phyloP scores from a whole-genome alignment of 371 early-diverging fungal genomes.

The Rhizopus arrhizus region DNA sequence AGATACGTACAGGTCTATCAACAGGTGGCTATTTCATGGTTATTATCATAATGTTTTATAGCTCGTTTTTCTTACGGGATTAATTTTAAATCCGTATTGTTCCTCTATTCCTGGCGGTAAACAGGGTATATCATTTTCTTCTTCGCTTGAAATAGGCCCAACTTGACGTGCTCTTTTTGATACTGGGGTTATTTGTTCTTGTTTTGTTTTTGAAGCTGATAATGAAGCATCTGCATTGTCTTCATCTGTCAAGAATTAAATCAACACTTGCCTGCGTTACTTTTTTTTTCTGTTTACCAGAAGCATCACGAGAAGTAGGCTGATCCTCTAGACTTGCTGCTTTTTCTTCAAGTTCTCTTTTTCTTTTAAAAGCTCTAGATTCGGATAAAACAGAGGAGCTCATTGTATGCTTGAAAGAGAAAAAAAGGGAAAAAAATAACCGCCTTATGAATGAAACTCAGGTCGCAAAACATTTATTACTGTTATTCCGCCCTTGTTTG shows the following conservation, averaged over 20 bases:
- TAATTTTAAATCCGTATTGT: conserved; percentile 34
- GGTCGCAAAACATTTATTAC: too few species aligned
- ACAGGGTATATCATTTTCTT: conserved; percentile 12
- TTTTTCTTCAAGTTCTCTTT: conserved; percentile 14
- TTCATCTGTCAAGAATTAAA: too few species aligned
- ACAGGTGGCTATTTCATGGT: conserved; percentile 56
- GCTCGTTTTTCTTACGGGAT: conserved; percentile 16
- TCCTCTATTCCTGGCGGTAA: conserved; percentile 33
- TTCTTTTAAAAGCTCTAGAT: conserved; percentile 9
- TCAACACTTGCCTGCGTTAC: too few species aligned
- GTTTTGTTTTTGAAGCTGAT: too few species aligned
- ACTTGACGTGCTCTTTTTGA: too few species aligned
- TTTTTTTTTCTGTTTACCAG: conserved; percentile 19
- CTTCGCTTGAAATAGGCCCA: conserved; percentile 11
- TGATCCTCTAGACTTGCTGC: conserved; percentile 19
- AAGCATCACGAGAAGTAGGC: conserved; percentile 31
- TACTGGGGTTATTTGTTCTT: too few species aligned
- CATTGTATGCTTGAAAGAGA: conserved; percentile 1
- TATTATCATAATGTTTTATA: background rate
- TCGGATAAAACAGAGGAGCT: conserved; percentile 3
- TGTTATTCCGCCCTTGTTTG: too few species aligned
- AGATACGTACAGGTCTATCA: conserved; percentile 81
- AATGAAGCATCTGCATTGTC: too few species aligned
- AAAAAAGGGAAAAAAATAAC: background rate
- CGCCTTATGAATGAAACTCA: too few species aligned